Conservation (phyloP, 2,329 filamentous ascomycete genomes). For the Fusarium xyrophilum region DNA sequence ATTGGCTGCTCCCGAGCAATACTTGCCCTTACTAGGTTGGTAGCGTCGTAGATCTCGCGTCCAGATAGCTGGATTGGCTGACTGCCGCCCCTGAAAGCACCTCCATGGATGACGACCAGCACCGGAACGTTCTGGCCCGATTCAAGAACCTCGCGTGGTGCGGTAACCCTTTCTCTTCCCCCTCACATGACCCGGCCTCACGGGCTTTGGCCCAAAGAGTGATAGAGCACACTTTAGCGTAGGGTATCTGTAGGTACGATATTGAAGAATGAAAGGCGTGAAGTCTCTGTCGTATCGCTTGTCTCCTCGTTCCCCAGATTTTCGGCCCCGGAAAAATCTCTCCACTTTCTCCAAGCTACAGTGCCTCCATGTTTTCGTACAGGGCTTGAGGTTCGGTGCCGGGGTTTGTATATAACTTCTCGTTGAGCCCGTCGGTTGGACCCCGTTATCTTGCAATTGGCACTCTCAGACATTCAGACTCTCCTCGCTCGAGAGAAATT, state of each 20-base stretch:
- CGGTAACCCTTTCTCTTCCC: neutral
- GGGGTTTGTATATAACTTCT: neutral
- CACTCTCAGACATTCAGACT: too few species aligned
- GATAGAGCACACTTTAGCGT: neutral
- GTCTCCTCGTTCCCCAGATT: neutral
- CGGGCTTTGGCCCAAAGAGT: neutral
- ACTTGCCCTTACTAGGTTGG: neutral
- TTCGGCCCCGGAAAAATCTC: neutral
- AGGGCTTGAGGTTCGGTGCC: rapidly evolving
- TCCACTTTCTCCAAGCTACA: neutral
- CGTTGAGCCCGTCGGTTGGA: neutral
- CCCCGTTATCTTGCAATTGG: neutral
- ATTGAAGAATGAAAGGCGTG: neutral
- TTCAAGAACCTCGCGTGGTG: neutral
- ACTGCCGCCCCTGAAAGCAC: neutral
- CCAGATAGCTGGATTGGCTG: neutral
- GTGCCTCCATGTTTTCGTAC: neutral
- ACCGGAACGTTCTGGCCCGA: neutral
- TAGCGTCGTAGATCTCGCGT: neutral
- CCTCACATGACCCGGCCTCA: neutral
- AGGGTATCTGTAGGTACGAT: neutral
- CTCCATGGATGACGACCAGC: neutral
- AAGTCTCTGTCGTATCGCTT: neutral
- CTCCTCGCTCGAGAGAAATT: neutral
- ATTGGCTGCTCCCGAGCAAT: neutral